Evolutionary conservation across 352 stramenopile species (phyloP).

Genomic region (Globisporangium orthogonon): DNA sequence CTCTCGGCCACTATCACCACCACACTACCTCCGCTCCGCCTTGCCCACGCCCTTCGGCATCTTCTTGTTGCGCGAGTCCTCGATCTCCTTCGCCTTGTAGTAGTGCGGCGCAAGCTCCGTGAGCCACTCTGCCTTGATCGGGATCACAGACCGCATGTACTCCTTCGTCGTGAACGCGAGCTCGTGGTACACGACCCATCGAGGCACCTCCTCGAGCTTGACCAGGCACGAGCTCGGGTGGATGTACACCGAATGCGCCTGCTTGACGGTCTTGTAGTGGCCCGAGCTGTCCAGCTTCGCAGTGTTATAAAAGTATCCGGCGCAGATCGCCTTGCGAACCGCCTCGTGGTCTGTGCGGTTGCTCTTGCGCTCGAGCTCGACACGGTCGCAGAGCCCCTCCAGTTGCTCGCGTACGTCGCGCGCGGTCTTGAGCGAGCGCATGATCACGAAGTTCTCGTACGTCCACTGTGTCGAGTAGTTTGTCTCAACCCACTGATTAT

Average conservation of each 20-base stretch:
- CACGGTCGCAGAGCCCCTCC: constrained; percentile 96
- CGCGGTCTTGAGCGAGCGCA: constrained; percentile 96
- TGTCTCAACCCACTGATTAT: constrained; percentile 97
- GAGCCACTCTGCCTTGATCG: constrained; percentile 97
- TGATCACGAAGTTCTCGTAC: constrained; percentile 96
- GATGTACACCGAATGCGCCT: constrained; percentile 96
- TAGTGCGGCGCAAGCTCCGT: constrained; percentile 99
- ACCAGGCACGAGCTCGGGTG: constrained; percentile 97
- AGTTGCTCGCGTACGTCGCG: constrained; percentile 99
- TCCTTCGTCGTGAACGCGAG: constrained; percentile 99
- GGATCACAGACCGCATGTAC: constrained; percentile 97
- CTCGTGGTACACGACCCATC: constrained; percentile 98
- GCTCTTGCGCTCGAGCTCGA: constrained; percentile 92
- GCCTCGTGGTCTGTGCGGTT: constrained; percentile 89
- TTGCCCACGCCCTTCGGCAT: constrained; percentile 89
- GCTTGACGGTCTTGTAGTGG: constrained; percentile 99
- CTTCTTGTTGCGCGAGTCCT: constrained; percentile 95
- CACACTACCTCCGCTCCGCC: constrained; percentile 21
- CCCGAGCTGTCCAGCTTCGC: constrained; percentile 94
- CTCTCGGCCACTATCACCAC: no score
- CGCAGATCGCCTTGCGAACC: constrained; percentile 96
- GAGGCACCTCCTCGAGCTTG: constrained; percentile 85
- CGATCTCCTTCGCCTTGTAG: constrained; percentile 97
- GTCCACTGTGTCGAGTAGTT: constrained; percentile 97
- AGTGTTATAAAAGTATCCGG: constrained; percentile 99